Conservation (phyloP, 2,329 filamentous ascomycete genomes). For the Xylariaceae sp. region DNA sequence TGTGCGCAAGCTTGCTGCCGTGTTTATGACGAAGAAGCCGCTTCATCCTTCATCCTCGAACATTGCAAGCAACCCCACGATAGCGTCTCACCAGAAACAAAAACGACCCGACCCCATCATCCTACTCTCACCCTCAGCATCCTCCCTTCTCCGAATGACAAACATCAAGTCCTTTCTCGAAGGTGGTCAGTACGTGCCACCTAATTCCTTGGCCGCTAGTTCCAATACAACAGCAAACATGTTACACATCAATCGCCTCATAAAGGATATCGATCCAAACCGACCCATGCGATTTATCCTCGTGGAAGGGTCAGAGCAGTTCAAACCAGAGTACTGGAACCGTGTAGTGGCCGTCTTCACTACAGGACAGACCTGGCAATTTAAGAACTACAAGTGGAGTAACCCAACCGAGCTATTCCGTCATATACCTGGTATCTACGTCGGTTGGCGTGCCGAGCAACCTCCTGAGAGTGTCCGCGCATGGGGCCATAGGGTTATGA, state of each 20-base stretch:
- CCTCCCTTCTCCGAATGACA: constrained; percentile 90
- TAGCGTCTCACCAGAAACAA: constrained; percentile 63
- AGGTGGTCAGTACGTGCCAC: constrained; percentile 78
- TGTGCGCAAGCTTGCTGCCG: constrained; percentile 82
- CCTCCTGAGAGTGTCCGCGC: constrained; percentile 77
- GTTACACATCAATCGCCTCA: constrained; percentile 80
- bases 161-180: constrained; percentile 96
- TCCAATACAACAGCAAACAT: constrained; percentile 74
- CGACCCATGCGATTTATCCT: constrained; percentile 91
- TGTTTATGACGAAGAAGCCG: constrained; percentile 73
- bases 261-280: constrained; percentile 73
- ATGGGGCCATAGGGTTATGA: constrained; percentile 86
- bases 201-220: constrained; percentile 68
- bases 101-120: constrained; percentile 83
- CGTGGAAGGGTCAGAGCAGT: constrained; percentile 90
- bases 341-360: constrained; percentile 96
- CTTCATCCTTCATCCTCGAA: constrained; percentile 46
- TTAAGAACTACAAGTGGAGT: constrained; percentile 97
- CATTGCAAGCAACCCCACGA: constrained; percentile 51
- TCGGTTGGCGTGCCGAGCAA: constrained; percentile 89
- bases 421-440: constrained; percentile 84
- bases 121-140: constrained; percentile 93
- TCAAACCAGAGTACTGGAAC: constrained; percentile 98
- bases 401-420: constrained; percentile 87
- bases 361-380: constrained; percentile 97